Base-by-base conservation (phyloP, 1,284 basidiomycete species). In the Anthracocystis walkeri region DNA sequence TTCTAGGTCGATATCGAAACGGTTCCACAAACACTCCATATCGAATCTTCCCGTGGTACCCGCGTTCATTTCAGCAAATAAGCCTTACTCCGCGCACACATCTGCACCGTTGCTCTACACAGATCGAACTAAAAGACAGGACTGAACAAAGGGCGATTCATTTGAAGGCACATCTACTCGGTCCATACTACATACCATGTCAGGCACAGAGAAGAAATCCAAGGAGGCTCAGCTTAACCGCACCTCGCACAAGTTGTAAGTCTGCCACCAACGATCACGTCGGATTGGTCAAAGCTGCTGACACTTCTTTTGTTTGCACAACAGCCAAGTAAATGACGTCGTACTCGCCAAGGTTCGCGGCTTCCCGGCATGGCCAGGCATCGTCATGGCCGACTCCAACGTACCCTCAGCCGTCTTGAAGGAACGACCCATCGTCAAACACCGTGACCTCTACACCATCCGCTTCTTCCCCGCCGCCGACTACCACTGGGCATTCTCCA, bases 331-430 rank as follows among this genome's bases (percentile, higher is more conserved):
- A 60, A 89, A 92, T 83, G 94, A 97, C 85, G 89, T 94, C 79
- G 94, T 98, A 35, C 90, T 97, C 66, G 94, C 90, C 42, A 95
- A 97, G 88, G 88, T 99, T 83, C 93, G 93, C 87, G 95, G 96
- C 16, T 98, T 89, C 87, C 94, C 96, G 14, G 89, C 92, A 31
- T 98, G 95, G 95, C 93, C 93, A 65, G 92, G 90, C 82, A 91
- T 92, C 87, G 93, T 95, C 67, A 90, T 93, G 40, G 91, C 93
- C 80, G 90, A 92, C 1, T 89, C 90, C 10, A 86, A 81, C 18
- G 90, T 91, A 0, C 90, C 91, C 18, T 77, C 87, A 20, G 77
- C 77, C 3, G 92, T 95, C 27, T 80, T 87, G 62, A 89, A 88
- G 79, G 92, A 94, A 82, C 90, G 91, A 14, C 92, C 93, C 16